Conservation (phyloP, 139 green algal species). For the Closterium sp. region DNA sequence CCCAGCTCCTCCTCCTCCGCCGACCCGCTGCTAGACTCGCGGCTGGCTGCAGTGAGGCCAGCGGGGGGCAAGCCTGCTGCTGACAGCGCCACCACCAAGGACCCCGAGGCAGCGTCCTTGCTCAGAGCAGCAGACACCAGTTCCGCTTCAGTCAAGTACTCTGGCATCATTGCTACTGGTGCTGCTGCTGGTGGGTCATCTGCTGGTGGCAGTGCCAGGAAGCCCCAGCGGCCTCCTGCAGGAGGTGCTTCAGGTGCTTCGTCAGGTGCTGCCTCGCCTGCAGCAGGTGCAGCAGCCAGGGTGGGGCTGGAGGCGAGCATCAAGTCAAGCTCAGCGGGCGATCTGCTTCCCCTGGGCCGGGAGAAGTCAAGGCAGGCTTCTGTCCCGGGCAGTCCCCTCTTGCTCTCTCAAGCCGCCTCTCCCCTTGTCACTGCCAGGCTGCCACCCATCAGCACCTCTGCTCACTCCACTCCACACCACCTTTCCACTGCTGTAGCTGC, state of each 20-base stretch:
- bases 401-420: neutral
- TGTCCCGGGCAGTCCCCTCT: neutral
- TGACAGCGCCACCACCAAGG: neutral
- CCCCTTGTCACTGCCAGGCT: neutral
- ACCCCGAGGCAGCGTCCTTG: neutral
- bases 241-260: neutral
- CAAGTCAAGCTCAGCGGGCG: neutral
- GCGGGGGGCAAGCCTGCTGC: neutral
- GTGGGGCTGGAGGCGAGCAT: neutral
- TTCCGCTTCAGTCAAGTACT: neutral
- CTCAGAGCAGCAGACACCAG: neutral
- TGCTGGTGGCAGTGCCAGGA: neutral
- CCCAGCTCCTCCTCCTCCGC: neutral
- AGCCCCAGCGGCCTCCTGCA: neutral
- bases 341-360: neutral
- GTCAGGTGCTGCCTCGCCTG: neutral
- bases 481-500: neutral
- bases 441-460: neutral
- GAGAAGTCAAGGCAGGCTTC: neutral
- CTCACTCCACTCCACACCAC: neutral
- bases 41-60: neutral
- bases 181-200: no score
- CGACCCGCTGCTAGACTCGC: neutral
- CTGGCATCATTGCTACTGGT: neutral
- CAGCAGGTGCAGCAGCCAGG: neutral